Evolutionary conservation across 345 rosid genomes (phyloP), one percentile per base, ranked within the genome.

Genomic region (Lepidium africanum): DNA sequence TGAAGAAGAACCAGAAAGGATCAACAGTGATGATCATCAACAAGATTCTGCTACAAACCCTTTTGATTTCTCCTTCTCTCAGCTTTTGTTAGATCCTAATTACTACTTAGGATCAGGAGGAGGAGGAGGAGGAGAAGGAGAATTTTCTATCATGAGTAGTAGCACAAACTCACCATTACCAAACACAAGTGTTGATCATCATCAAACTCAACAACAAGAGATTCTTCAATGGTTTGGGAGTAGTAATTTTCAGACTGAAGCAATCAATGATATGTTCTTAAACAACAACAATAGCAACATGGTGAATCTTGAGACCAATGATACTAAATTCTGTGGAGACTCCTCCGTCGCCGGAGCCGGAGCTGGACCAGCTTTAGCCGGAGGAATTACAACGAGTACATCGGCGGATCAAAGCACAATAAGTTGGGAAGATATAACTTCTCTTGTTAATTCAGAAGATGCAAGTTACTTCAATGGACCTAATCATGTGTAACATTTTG

Each of bases 381-480:
- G 83, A 62, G 40, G 75, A 70, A 21, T 21, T 21, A 59, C 79
- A 0, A 83, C 81, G 27, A 77, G 70, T 63, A 80, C 80, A 73
- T 82, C 91, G 1, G 83, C 59, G 0, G 91, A 84, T 55, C 78
- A 75, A 77, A 85, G 86, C 50, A 75, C 62, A 23, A 75, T 75
- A 46, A 82, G 79, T 42, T 87, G 88, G 89, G 86, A 79, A 37
- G 83, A 85, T 54, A 78, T 76, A 10, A 78, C 77, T 42, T 72
- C 85, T 53, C 65, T 84, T 54, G 74, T 62, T 47, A 82, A 78
- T 80, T 78, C 88, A 12, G 78, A 65, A 53, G 78, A 74, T 68
- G 74, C 81, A 25, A 77, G 73, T 45, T 88, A 71, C 78, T 81
- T 81, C 82, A 80, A 54, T 74, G 76, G 14, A 21, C 51, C 65